phyloP scores from a whole-genome alignment of 2,329 filamentous ascomycete species.

The Setomelanomma holmii region DNA sequence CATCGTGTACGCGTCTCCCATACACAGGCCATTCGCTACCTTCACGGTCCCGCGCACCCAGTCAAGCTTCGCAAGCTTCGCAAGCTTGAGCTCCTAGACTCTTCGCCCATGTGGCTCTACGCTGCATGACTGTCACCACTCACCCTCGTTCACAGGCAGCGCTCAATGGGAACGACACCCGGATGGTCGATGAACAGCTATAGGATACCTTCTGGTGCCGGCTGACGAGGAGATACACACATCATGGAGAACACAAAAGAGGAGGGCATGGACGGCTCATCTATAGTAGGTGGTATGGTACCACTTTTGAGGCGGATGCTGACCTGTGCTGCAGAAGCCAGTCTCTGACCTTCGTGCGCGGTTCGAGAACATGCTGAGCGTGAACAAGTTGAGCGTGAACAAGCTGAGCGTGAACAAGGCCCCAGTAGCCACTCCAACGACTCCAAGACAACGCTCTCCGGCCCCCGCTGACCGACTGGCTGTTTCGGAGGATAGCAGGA shows the following conservation, averaged over 20 bases:
- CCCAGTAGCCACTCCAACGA: slow-evolving; percentile 26
- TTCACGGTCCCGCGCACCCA: not conserved
- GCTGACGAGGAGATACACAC: slow-evolving; percentile 39
- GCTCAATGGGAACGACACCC: slow-evolving; percentile 41
- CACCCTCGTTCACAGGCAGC: slow-evolving; percentile 20
- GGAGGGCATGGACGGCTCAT: slow-evolving; percentile 76
- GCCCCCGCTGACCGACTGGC: slow-evolving; percentile 42
- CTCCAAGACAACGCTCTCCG: slow-evolving; percentile 38
- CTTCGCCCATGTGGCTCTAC: slow-evolving; percentile 8
- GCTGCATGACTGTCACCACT: slow-evolving; percentile 27
- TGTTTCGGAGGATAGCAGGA: slow-evolving; percentile 35
- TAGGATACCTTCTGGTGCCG: slow-evolving; percentile 40
- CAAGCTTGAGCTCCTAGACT: slow-evolving; percentile 1
- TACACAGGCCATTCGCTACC: slow-evolving; percentile 1
- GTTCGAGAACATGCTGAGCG: slow-evolving; percentile 76
- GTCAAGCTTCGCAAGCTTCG: not conserved
- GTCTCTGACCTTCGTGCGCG: slow-evolving; percentile 82
- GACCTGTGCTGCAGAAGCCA: slow-evolving; percentile 65
- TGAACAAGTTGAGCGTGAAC: slow-evolving; percentile 67
- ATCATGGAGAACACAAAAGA: slow-evolving; percentile 47
- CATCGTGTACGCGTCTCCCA: slow-evolving; percentile 28
- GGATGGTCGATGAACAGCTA: slow-evolving; percentile 43
- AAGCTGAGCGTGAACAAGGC: slow-evolving; percentile 59
- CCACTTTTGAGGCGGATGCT: slow-evolving; percentile 19
- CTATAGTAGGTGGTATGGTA: slow-evolving; percentile 64